Percentiles rank a stretch among this genome's conserved stretches.
Evolutionary conservation across 352 stramenopile genomes (phyloP).

Genomic region (Phytophthora sp.): DNA sequence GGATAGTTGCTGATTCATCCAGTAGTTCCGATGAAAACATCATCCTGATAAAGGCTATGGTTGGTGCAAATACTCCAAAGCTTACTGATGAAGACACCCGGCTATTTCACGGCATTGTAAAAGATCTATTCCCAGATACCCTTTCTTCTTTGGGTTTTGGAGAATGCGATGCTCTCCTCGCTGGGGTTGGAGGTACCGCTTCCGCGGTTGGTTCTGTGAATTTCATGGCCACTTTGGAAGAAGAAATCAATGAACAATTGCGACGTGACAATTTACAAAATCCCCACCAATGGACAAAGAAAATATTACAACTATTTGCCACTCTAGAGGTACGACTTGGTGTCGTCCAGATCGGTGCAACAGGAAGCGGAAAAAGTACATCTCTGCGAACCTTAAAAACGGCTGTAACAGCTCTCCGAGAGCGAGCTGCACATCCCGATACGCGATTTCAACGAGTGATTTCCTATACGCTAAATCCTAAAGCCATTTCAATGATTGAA

Average conservation of each 20-base stretch:
- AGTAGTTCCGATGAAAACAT: slow-evolving; percentile 50
- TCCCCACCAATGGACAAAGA: slow-evolving; percentile 79
- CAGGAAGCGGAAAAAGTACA: slow-evolving; percentile 77
- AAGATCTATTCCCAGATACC: slow-evolving; percentile 84
- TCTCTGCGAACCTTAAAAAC: slow-evolving; percentile 52
- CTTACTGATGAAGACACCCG: slow-evolving; percentile 89
- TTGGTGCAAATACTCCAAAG: slow-evolving; percentile 92
- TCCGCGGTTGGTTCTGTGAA: neutral
- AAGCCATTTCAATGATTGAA: slow-evolving; percentile 80
- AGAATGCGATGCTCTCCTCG: slow-evolving; percentile 22
- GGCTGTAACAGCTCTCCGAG: slow-evolving; percentile 54
- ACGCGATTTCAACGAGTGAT: slow-evolving; percentile 61
- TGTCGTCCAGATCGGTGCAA: slow-evolving; percentile 77
- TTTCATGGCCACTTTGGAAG: slow-evolving; percentile 65
- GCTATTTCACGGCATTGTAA: slow-evolving; percentile 90
- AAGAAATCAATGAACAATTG: slow-evolving; percentile 84
- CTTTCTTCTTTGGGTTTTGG: slow-evolving; percentile 17
- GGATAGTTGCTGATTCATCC: slow-evolving; percentile 7
- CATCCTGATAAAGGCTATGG: slow-evolving; percentile 95
- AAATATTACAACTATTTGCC: slow-evolving; percentile 92
- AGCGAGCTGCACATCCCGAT: slow-evolving; percentile 52
- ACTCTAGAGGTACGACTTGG: slow-evolving; percentile 93
- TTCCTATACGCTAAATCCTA: slow-evolving; percentile 78
- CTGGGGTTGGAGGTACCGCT: slow-evolving; percentile 16
- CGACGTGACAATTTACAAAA: slow-evolving; percentile 58